Percentiles rank a stretch among this genome's conserved stretches.
Conservation (phyloP, 192 early-diverging fungal genomes). For the Backusella liffmaniae region DNA sequence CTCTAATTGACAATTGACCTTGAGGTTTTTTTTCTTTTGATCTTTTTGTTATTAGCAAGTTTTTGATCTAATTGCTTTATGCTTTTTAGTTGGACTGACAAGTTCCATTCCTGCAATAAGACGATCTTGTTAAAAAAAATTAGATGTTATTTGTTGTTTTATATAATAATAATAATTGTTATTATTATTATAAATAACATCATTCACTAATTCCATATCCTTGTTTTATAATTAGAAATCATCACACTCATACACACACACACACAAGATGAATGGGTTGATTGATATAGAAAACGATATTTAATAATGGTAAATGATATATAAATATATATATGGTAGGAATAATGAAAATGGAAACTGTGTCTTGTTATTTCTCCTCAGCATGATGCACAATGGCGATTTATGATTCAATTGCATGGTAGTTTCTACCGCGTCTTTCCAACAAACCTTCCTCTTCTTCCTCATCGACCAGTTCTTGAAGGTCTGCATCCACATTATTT, state of each 20-base stretch:
- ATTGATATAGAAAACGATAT: background rate
- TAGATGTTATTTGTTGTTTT: background rate
- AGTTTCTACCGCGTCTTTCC: background rate
- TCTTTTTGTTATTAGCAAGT: background rate
- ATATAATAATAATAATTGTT: background rate
- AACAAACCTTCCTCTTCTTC: slow-evolving; percentile 1
- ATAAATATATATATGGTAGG: background rate
- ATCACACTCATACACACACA: background rate
- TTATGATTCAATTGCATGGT: background rate
- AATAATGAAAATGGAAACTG: background rate
- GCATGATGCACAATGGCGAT: background rate
- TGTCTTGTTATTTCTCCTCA: background rate
- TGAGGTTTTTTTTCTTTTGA: background rate
- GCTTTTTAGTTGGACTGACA: background rate
- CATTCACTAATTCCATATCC: background rate
- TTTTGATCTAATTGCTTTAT: background rate
- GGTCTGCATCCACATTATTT: slow-evolving; percentile 17
- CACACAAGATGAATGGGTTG: background rate
- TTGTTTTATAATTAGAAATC: background rate
- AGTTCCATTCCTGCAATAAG: slow-evolving; percentile 3
- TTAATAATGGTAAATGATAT: background rate
- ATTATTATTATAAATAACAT: background rate
- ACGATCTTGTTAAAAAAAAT: background rate
- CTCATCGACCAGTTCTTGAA: slow-evolving; percentile 14
- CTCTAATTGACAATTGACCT: slow-evolving; percentile 17